Evolutionary conservation across 2,329 filamentous ascomycete genomes (phyloP).

Genomic region (Sclerotinia nivalis): DNA sequence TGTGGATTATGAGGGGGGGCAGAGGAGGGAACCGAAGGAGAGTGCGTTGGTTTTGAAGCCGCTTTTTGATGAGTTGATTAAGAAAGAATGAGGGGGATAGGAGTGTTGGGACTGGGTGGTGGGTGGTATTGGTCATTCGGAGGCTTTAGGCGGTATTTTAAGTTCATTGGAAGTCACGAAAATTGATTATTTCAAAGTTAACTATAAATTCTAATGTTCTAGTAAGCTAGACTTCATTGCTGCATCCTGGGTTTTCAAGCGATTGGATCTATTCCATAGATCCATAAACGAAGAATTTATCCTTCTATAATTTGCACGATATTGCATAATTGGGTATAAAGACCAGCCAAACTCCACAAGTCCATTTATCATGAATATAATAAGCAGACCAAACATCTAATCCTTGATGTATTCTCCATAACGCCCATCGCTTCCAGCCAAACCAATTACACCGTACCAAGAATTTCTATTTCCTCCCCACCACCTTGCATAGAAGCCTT

Average conservation of each 20-base stretch:
- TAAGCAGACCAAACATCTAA: not conserved
- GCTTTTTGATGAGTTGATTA: slow-evolving; percentile 70
- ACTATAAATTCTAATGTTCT: not conserved
- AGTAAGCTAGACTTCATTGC: not conserved
- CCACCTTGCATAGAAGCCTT: slow-evolving; percentile 34
- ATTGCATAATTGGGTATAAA: slow-evolving; percentile 20
- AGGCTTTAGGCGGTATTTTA: not conserved
- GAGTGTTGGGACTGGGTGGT: not conserved
- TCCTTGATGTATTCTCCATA: not conserved
- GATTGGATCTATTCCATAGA: not conserved
- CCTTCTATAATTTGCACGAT: slow-evolving; percentile 7
- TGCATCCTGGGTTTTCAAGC: not conserved
- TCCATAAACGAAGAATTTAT: not conserved
- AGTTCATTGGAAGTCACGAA: not conserved
- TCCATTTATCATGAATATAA: not conserved
- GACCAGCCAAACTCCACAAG: slow-evolving; percentile 7
- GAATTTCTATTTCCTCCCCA: slow-evolving; percentile 39
- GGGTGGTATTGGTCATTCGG: not conserved
- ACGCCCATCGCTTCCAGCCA: slow-evolving; percentile 5
- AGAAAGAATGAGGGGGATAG: slow-evolving; percentile 51
- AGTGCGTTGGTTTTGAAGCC: slow-evolving; percentile 71
- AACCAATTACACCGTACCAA: slow-evolving; percentile 28
- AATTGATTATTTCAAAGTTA: not conserved
- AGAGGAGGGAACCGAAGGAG: slow-evolving; percentile 82
- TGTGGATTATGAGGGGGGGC: slow-evolving; percentile 78